A percentile compares a stretch with the other conserved stretches of the same genome.
Evolutionary conservation across 768 basidiomycete species (phyloP).

Genomic region (Russula abietina): DNA sequence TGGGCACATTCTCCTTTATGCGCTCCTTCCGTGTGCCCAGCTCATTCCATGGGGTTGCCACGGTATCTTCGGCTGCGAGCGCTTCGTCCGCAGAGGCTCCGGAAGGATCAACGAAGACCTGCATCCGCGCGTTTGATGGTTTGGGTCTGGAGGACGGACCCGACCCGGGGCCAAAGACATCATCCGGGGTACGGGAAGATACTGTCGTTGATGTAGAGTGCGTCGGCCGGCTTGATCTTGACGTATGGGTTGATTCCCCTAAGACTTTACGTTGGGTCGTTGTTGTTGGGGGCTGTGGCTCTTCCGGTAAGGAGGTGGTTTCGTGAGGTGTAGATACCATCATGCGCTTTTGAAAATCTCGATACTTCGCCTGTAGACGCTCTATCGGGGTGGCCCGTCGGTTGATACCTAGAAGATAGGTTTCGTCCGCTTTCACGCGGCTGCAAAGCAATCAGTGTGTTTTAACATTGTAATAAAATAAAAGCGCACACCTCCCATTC

Average conservation of each 20-base stretch:
- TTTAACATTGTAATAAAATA: slow-evolving; percentile 24
- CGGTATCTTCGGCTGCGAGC: slow-evolving; percentile 33
- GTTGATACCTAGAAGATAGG: slow-evolving; percentile 83
- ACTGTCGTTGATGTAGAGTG: slow-evolving; percentile 30
- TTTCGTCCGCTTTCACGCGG: slow-evolving; percentile 81
- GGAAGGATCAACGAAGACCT: slow-evolving; percentile 67
- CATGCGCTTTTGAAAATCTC: slow-evolving; percentile 91
- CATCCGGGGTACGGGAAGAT: slow-evolving; percentile 25
- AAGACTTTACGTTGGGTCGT: slow-evolving; percentile 40
- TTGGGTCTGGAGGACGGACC: slow-evolving; percentile 32
- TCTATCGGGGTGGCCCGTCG: slow-evolving; percentile 77
- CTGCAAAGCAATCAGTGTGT: slow-evolving; percentile 37
- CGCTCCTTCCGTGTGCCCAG: slow-evolving; percentile 72
- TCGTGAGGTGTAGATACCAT: slow-evolving; percentile 43
- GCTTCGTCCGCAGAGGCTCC: slow-evolving; percentile 47
- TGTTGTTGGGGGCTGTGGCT: slow-evolving; percentile 31
- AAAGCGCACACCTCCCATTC: slow-evolving; percentile 58
- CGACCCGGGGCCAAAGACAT: slow-evolving; percentile 28
- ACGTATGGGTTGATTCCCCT: slow-evolving; percentile 37
- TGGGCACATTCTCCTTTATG: slow-evolving; percentile 72
- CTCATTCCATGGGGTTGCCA: slow-evolving; percentile 55
- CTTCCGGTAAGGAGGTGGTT: slow-evolving; percentile 30
- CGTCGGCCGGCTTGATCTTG: slow-evolving; percentile 24
- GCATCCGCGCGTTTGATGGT: slow-evolving; percentile 54
- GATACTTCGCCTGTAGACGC: slow-evolving; percentile 66